Conservation (phyloP, 169 alveolate species). For the Plasmodium billcollinsi region DNA sequence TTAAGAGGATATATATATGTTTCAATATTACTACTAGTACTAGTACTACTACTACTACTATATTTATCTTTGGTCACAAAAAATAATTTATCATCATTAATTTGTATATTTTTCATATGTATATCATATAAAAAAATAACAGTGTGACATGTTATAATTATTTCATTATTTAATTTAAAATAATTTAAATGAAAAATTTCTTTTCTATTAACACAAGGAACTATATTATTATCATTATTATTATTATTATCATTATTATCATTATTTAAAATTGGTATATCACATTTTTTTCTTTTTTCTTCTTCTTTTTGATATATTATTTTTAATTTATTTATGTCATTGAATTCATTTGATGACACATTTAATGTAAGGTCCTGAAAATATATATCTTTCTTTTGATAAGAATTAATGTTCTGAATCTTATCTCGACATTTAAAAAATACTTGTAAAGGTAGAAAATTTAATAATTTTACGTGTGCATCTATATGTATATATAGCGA, state of each 20-base stretch:
- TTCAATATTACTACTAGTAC: no score
- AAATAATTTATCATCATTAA: conserved; percentile 15
- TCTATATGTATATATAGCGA: conserved; percentile 17
- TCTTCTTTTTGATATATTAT: not conserved
- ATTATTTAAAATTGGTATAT: not conserved
- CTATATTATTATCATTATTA: not conserved
- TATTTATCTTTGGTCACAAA: not conserved
- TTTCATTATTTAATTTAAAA: conserved; percentile 2
- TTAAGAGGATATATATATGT: conserved; percentile 5
- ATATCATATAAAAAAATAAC: conserved; percentile 23
- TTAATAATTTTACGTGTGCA: not conserved
- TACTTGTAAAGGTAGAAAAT: conserved; percentile 24
- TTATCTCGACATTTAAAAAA: not conserved
- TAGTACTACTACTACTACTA: not conserved
- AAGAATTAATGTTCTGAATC: not conserved
- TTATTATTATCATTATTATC: not conserved
- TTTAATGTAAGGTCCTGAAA: conserved; percentile 4
- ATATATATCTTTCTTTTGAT: conserved; percentile 7
- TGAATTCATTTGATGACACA: not conserved
- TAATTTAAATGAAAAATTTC: not conserved
- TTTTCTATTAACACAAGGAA: no score
- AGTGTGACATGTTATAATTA: conserved; percentile 55
- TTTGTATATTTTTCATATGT: conserved; percentile 9
- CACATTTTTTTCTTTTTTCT: not conserved
- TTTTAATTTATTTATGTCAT: conserved; percentile 9